Conservation (phyloP, 768 basidiomycete species). For the Bullera alba region DNA sequence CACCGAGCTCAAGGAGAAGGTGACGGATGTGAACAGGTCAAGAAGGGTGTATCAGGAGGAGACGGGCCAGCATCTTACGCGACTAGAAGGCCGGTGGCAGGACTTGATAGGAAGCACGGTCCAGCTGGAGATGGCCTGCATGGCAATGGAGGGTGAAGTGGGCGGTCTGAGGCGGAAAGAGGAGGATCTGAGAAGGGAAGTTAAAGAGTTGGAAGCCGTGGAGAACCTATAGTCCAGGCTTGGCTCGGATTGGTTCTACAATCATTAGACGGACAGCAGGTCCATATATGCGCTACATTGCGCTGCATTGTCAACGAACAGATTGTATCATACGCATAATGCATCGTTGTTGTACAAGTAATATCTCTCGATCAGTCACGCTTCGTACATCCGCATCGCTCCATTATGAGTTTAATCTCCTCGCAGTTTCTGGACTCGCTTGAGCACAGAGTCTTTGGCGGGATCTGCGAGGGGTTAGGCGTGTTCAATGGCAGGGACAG, state of each 20-base stretch:
- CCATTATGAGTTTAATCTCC: slow-evolving; percentile 76
- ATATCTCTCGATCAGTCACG: too few species aligned
- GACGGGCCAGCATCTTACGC: slow-evolving; percentile 68
- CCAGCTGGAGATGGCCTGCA: slow-evolving; percentile 92
- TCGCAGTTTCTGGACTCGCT: slow-evolving; percentile 91
- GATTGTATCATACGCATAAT: too few species aligned
- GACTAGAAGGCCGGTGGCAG: slow-evolving; percentile 83
- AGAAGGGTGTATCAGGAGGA: slow-evolving; percentile 77
- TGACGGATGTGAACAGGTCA: slow-evolving; percentile 77
- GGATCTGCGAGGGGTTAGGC: slow-evolving; percentile 59
- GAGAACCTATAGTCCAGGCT: neutral
- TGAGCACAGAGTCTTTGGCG: slow-evolving; percentile 88
- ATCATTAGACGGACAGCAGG: too few species aligned
- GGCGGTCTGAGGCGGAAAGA: slow-evolving; percentile 41
- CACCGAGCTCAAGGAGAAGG: slow-evolving; percentile 55
- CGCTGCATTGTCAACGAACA: too few species aligned
- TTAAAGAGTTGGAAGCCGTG: slow-evolving; percentile 28
- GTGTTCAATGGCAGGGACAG: slow-evolving; percentile 5
- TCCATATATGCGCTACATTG: too few species aligned
- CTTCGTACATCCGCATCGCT: too few species aligned
- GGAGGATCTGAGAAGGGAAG: slow-evolving; percentile 32
- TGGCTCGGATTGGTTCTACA: neutral
- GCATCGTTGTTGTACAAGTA: too few species aligned
- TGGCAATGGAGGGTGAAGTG: slow-evolving; percentile 76
- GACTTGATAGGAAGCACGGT: slow-evolving; percentile 81